Percentiles rank a stretch among this genome's conserved stretches.
Evolutionary conservation across 228 moss, liverwort and hornwort species (phyloP).

Genomic region (Sphagnum magellanicum): DNA sequence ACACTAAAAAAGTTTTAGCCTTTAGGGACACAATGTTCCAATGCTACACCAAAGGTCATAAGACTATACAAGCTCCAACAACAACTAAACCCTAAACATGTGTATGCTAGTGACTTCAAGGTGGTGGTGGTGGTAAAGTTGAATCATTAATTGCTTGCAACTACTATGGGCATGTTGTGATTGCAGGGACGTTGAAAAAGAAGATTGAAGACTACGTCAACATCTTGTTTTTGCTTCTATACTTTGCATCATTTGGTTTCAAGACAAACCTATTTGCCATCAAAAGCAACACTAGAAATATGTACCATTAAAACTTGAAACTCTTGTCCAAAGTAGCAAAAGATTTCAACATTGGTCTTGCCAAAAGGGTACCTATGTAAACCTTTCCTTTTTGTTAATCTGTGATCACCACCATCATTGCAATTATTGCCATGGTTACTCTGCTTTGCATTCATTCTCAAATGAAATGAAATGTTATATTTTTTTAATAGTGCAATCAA

Average conservation of each 20-base stretch:
- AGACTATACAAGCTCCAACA: too few relatives aligned
- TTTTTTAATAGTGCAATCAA: not conserved
- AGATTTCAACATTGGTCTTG: conserved; percentile 77
- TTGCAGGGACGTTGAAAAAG: conserved; percentile 47
- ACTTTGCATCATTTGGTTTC: conserved; percentile 70
- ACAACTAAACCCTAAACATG: too few relatives aligned
- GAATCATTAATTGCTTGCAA: too few relatives aligned
- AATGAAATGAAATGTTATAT: not conserved
- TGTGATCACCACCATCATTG: too few relatives aligned
- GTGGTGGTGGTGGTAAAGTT: too few relatives aligned
- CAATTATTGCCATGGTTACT: not conserved
- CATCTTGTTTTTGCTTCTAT: conserved; percentile 69
- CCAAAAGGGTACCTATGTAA: conserved; percentile 50
- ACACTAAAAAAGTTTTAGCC: too few relatives aligned
- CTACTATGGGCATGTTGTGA: too few relatives aligned
- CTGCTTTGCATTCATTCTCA: not conserved
- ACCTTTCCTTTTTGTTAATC: not conserved
- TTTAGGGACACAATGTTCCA: too few relatives aligned
- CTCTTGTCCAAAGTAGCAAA: too few relatives aligned
- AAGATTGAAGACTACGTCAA: conserved; percentile 67
- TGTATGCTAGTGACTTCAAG: too few relatives aligned
- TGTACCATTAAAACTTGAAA: too few relatives aligned
- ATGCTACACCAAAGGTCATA: too few relatives aligned
- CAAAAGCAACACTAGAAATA: conserved; percentile 45
- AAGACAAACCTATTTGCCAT: conserved; percentile 58